These are phyloP conservation scores for Lachnellula suecica DNA, from an alignment of 2,329 filamentous ascomycete genomes.

Conservation along the genomic window DNA sequence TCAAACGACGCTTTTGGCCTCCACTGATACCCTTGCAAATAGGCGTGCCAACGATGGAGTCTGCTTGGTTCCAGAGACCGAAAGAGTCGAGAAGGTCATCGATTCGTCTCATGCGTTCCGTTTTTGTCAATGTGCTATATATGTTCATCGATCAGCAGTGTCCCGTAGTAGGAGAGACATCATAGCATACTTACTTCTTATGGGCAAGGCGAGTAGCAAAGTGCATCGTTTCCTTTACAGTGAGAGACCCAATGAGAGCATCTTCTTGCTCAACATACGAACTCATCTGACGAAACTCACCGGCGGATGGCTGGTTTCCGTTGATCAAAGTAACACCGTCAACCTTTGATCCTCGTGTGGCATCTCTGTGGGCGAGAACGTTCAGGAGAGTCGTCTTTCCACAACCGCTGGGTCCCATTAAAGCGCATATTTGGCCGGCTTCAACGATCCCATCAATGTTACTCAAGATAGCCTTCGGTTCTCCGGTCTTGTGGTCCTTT, in stretches of 20 bases:
- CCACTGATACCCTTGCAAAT: constrained; percentile 82
- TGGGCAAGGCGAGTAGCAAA: constrained; percentile 73
- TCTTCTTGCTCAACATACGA: constrained; percentile 89
- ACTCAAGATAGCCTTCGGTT: constrained; percentile 61
- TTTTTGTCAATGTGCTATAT: constrained; percentile 39
- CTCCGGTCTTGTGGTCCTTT: constrained; percentile 66
- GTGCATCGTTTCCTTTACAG: constrained; percentile 74
- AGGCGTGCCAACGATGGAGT: constrained; percentile 77
- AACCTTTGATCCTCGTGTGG: constrained; percentile 52
- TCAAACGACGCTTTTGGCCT: constrained; percentile 79
- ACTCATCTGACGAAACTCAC: constrained; percentile 62
- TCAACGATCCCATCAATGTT: constrained; percentile 62
- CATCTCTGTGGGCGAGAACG: constrained; percentile 63
- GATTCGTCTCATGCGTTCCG: constrained; percentile 62
- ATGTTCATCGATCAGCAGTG: constrained; percentile 6
- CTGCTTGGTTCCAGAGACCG: constrained; percentile 66
- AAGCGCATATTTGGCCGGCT: constrained; percentile 70
- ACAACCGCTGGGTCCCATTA: constrained; percentile 75
- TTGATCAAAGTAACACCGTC: constrained; percentile 62
- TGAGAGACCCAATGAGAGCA: constrained; percentile 77
- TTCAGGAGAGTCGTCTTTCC: constrained; percentile 87
- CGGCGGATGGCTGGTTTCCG: constrained; percentile 50
- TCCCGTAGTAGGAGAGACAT: background rate
- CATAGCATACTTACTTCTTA: constrained; percentile 41
- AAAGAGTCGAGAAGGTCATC: constrained; percentile 69